Conservation (phyloP, 2,329 filamentous ascomycete species). For the Eutypa lata region DNA sequence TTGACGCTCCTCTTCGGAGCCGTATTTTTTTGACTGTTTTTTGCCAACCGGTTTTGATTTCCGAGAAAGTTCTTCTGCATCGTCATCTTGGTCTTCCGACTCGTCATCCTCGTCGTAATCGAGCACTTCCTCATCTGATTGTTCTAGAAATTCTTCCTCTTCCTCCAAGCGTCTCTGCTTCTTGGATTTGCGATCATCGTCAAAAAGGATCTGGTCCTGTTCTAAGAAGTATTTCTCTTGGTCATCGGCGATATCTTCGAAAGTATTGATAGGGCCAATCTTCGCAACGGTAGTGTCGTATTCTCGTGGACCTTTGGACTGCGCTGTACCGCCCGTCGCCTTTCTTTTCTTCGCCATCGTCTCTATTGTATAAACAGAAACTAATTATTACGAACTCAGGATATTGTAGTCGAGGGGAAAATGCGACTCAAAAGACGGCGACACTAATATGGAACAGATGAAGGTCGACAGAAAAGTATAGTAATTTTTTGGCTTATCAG, state of each 20-base stretch:
- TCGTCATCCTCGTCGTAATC: constrained; percentile 40
- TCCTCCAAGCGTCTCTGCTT: constrained; percentile 68
- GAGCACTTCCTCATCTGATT: constrained; percentile 62
- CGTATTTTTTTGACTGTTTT: constrained; percentile 24
- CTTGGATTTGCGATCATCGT: constrained; percentile 77
- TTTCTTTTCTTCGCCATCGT: constrained; percentile 70
- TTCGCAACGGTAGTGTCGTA: constrained; percentile 57
- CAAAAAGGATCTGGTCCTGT: constrained; percentile 80
- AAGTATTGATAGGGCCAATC: constrained; percentile 59
- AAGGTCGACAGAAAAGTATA: neutral
- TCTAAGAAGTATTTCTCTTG: constrained; percentile 92
- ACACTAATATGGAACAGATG: too few relatives aligned
- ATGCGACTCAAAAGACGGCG: neutral
- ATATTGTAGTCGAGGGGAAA: neutral
- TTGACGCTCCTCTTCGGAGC: constrained; percentile 36
- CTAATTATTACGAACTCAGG: neutral
- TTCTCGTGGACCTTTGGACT: constrained; percentile 51
- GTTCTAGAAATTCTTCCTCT: constrained; percentile 58
- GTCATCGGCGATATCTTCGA: constrained; percentile 85
- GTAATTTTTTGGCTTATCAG: neutral
- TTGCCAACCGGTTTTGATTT: constrained; percentile 22
- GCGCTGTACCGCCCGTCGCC: constrained; percentile 48
- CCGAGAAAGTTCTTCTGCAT: constrained; percentile 45
- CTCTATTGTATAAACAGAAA: neutral
- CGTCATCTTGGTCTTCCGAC: constrained; percentile 35